Conservation (phyloP, 139 green algal genomes). For the Klebsormidium nitens region DNA sequence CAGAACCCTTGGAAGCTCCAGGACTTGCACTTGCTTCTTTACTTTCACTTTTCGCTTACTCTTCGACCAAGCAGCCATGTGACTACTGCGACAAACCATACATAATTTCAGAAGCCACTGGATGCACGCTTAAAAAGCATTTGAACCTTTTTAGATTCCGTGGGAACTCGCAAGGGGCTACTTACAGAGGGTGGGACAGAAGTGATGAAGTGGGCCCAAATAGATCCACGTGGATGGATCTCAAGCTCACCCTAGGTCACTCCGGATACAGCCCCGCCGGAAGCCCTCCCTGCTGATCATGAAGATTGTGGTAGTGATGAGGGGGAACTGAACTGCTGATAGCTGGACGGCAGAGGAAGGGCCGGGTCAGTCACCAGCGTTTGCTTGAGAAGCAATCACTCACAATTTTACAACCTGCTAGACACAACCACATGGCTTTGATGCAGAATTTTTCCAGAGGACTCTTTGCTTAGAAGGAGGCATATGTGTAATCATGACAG, state of each 20-base stretch:
- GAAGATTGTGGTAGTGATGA: constrained; percentile 83
- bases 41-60: too few relatives aligned
- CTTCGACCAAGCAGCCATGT: too few relatives aligned
- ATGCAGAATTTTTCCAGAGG: too few relatives aligned
- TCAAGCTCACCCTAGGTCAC: not conserved
- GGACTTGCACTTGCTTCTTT: too few relatives aligned
- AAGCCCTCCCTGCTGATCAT: constrained; percentile 81
- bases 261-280: constrained; percentile 67
- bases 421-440: constrained; percentile 1
- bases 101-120: too few relatives aligned
- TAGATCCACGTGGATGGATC: not conserved
- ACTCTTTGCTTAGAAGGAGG: too few relatives aligned
- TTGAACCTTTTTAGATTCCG: not conserved
- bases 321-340: constrained; percentile 76
- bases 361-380: constrained; percentile 4
- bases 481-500: too few relatives aligned
- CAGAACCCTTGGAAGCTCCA: too few relatives aligned
- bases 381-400: not conserved
- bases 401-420: not conserved
- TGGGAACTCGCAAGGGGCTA: not conserved
- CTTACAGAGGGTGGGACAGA: not conserved
- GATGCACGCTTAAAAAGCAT: too few relatives aligned
- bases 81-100: too few relatives aligned
- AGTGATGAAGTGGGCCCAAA: not conserved
- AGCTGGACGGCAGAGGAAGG: constrained; percentile 11